Evolutionary conservation across 2,329 filamentous ascomycete genomes (phyloP).

Genomic region (Akanthomyces dipterigenus): DNA sequence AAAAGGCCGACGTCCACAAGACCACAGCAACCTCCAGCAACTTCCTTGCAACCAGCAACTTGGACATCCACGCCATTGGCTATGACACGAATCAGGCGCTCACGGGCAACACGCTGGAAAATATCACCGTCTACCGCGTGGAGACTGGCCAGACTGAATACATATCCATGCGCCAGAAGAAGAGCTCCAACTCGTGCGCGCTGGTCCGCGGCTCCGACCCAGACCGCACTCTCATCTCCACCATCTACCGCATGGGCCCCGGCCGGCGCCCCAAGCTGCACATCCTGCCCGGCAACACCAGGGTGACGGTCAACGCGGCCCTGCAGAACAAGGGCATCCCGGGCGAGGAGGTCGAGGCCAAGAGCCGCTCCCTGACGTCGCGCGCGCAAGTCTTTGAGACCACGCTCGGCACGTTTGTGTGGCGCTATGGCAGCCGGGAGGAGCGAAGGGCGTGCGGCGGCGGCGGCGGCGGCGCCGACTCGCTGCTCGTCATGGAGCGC

Average conservation of each 20-base stretch:
- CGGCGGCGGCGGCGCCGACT: too few relatives aligned
- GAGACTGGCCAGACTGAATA: constrained; percentile 13
- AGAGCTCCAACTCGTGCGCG: constrained; percentile 19
- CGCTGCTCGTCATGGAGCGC: constrained; percentile 16
- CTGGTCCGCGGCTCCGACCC: constrained; percentile 15
- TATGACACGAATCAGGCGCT: constrained; percentile 11
- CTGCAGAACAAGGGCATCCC: constrained; percentile 12
- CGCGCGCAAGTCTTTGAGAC: constrained; percentile 18
- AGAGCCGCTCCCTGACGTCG: constrained; percentile 15
- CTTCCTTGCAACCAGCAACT: constrained; percentile 9
- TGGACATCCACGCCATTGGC: constrained; percentile 8
- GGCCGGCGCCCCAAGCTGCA: constrained; percentile 16
- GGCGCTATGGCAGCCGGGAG: constrained; percentile 16
- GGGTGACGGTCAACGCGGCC: constrained; percentile 16
- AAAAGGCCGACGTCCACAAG: background rate
- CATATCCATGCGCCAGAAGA: constrained; percentile 17
- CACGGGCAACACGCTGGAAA: constrained; percentile 8
- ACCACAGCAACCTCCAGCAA: background rate
- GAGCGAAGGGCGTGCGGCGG: constrained; percentile 13
- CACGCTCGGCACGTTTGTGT: constrained; percentile 17
- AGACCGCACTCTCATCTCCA: constrained; percentile 16
- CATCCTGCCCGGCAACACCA: constrained; percentile 7
- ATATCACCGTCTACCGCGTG: constrained; percentile 8
- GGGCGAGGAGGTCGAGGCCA: constrained; percentile 15
- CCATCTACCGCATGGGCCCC: constrained; percentile 19